These are phyloP conservation scores for Datisca glomerata DNA, from an alignment of 306 rosid species.

Conservation along the genomic window DNA sequence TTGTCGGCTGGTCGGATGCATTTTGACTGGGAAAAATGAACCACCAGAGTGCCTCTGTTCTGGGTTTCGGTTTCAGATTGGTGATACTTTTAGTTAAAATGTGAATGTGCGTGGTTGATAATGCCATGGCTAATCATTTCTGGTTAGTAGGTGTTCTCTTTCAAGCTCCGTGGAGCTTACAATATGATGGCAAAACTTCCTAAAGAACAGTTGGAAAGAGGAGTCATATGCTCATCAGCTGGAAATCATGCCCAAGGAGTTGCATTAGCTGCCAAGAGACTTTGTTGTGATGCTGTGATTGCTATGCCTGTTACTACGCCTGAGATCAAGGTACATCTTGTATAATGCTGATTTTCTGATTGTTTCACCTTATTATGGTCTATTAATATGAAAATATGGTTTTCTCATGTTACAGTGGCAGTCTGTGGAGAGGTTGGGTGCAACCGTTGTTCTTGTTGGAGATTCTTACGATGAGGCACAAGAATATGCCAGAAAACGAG, in stretches of 20 bases:
- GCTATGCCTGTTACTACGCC: slow-evolving; percentile 84
- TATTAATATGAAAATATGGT: neutral
- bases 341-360: neutral
- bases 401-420: slow-evolving; percentile 44
- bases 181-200: slow-evolving; percentile 88
- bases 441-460: slow-evolving; percentile 74
- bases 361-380: too few species aligned
- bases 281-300: slow-evolving; percentile 62
- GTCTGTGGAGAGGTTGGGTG: slow-evolving; percentile 78
- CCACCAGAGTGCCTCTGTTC: too few species aligned
- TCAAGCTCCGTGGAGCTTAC: slow-evolving; percentile 87
- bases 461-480: slow-evolving; percentile 97
- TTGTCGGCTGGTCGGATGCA: too few species aligned
- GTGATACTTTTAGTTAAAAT: too few species aligned
- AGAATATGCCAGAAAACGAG: slow-evolving; percentile 68
- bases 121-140: slow-evolving; percentile 1
- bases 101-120: too few species aligned
- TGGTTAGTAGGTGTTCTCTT: slow-evolving; percentile 57
- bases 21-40: too few species aligned
- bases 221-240: slow-evolving; percentile 88
- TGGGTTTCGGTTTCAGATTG: too few species aligned
- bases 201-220: slow-evolving; percentile 43
- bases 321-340: slow-evolving; percentile 55
- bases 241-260: slow-evolving; percentile 97
- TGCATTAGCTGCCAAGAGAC: slow-evolving; percentile 66